phyloP scores from a whole-genome alignment of 2,329 filamentous ascomycete genomes.

The Xylariaceae sp. region DNA sequence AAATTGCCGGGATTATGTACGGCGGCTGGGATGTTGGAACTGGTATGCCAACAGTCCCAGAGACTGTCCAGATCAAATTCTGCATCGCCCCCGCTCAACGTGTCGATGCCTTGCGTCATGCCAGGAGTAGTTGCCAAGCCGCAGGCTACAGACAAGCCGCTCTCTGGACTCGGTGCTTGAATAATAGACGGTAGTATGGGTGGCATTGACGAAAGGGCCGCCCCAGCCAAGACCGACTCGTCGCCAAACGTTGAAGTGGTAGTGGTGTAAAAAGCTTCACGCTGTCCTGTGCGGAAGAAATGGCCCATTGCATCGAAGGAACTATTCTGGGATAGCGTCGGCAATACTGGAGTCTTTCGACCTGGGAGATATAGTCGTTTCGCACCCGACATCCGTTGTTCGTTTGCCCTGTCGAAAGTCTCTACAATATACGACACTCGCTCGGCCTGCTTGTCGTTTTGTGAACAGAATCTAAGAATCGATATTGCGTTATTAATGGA shows the following conservation, averaged over 20 bases:
- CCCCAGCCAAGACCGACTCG: constrained; percentile 15
- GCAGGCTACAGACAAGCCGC: constrained; percentile 27
- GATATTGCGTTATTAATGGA: constrained; percentile 42
- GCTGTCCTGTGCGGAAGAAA: constrained; percentile 27
- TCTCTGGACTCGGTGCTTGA: constrained; percentile 34
- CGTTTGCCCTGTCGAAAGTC: constrained; percentile 44
- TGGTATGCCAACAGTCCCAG: constrained; percentile 17
- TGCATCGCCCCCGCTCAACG: constrained; percentile 28
- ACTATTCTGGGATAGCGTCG: constrained; percentile 27
- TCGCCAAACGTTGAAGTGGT: constrained; percentile 20
- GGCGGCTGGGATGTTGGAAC: constrained; percentile 2
- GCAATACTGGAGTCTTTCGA: constrained; percentile 28
- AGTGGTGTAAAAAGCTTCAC: constrained; percentile 15
- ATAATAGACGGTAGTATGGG: constrained; percentile 27
- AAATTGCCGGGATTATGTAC: constrained; percentile 4
- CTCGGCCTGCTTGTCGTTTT: constrained; percentile 46
- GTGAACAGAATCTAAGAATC: constrained; percentile 47
- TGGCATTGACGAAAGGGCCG: constrained; percentile 11
- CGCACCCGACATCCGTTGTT: constrained; percentile 25
- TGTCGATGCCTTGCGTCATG: constrained; percentile 25
- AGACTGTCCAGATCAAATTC: constrained; percentile 21
- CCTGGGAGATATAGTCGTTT: constrained; percentile 27
- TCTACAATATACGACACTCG: constrained; percentile 48
- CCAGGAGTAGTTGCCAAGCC: constrained; percentile 21
- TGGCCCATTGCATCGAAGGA: constrained; percentile 29